Conservation (phyloP, 140 eudicot genomes). For the Senecio squalidus region DNA sequence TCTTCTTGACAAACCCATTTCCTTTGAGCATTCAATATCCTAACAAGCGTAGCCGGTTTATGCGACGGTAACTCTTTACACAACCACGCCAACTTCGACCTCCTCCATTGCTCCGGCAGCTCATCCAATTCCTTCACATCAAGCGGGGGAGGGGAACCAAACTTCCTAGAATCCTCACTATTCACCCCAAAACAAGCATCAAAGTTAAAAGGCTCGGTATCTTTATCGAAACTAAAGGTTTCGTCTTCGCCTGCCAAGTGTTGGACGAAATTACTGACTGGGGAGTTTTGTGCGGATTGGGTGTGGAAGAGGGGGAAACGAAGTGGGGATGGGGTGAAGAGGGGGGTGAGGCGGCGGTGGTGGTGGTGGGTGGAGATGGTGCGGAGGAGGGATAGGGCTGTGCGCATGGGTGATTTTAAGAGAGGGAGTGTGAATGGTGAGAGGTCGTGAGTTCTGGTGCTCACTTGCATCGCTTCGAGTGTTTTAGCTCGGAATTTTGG, state of each 20-base stretch:
- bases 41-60: constrained; percentile 43
- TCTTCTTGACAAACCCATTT: constrained; percentile 88
- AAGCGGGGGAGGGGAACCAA: constrained; percentile 24
- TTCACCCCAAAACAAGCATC: constrained; percentile 40
- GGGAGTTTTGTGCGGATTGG: constrained; percentile 4
- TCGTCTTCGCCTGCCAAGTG: constrained; percentile 36
- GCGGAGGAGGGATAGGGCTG: constrained; percentile 31
- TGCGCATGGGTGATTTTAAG: constrained; percentile 31
- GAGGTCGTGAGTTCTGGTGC: too few species aligned
- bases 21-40: constrained; percentile 66
- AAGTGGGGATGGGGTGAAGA: constrained; percentile 17
- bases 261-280: constrained; percentile 46
- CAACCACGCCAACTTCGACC: constrained; percentile 86
- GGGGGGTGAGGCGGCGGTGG: constrained; percentile 21
- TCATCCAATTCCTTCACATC: constrained; percentile 76
- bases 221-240: constrained; percentile 21
- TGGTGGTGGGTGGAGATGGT: constrained; percentile 14
- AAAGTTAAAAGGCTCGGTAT: constrained; percentile 34
- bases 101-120: constrained; percentile 89
- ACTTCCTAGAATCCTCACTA: constrained; percentile 22
- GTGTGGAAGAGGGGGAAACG: neutral
- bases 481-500: too few species aligned
- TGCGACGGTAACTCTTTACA: constrained; percentile 88
- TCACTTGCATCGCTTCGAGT: too few species aligned
- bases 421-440: constrained; percentile 12